Evolutionary conservation across 208 protist species (phyloP).

Genomic region (Leishmania tarentolae): DNA sequence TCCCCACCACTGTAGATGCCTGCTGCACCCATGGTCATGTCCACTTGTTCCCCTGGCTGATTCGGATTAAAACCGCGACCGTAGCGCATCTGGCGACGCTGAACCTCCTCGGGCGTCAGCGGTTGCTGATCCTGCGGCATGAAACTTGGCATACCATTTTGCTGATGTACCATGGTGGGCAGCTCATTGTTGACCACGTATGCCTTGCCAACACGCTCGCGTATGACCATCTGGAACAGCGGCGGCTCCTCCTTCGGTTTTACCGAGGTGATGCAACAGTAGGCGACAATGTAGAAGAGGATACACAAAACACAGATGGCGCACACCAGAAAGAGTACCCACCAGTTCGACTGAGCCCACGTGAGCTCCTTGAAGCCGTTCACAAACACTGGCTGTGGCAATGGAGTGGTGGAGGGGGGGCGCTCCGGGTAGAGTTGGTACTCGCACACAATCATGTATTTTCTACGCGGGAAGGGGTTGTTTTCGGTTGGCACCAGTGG

Average conservation of each 20-base stretch:
- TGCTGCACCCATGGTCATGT: slow-evolving; percentile 24
- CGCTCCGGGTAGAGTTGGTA: slow-evolving; percentile 28
- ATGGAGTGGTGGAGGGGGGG: slow-evolving; percentile 7
- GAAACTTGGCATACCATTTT: not conserved
- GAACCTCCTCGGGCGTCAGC: slow-evolving; percentile 12
- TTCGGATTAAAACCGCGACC: slow-evolving; percentile 34
- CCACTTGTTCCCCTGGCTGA: slow-evolving; percentile 14
- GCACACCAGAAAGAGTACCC: slow-evolving; percentile 45
- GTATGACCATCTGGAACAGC: slow-evolving; percentile 48
- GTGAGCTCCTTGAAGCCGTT: slow-evolving; percentile 55
- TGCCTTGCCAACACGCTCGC: slow-evolving; percentile 42
- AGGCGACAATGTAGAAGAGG: slow-evolving; percentile 40
- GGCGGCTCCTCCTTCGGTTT: slow-evolving; percentile 30
- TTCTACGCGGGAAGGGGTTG: slow-evolving; percentile 27
- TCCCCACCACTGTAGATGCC: slow-evolving; percentile 30
- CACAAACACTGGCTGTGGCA: slow-evolving; percentile 44
- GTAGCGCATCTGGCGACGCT: slow-evolving; percentile 17
- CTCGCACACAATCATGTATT: slow-evolving; percentile 41
- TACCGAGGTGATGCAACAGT: slow-evolving; percentile 39
- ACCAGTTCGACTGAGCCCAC: slow-evolving; percentile 64
- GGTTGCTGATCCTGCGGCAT: not conserved
- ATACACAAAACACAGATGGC: slow-evolving; percentile 30
- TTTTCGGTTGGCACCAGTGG: slow-evolving; percentile 18
- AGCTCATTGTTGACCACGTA: slow-evolving; percentile 18
- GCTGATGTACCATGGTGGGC: slow-evolving; percentile 3